Evolutionary conservation across 805 yeast genomes (phyloP).

Genomic region (Yamadazyma kitorensis): DNA sequence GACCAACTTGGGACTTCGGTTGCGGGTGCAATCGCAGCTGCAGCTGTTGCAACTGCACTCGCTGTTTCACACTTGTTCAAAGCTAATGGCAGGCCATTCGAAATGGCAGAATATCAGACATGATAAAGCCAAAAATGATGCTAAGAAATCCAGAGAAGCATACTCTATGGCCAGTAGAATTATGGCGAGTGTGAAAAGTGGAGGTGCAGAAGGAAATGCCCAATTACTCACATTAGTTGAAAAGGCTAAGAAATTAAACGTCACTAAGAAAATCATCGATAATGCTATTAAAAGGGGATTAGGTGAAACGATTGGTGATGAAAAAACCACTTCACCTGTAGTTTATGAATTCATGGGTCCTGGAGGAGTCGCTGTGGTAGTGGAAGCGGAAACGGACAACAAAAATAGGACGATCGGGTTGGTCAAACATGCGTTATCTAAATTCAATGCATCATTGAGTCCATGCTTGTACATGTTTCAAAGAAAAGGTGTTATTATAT

Average conservation of each 20-base stretch:
- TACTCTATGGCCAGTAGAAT: slow-evolving; percentile 72
- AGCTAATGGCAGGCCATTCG: slow-evolving; percentile 81
- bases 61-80: too few species aligned
- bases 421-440: slow-evolving; percentile 72
- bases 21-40: not conserved
- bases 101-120: slow-evolving; percentile 96
- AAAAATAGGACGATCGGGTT: slow-evolving; percentile 76
- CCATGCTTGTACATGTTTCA: slow-evolving; percentile 80
- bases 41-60: not conserved
- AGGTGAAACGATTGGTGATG: slow-evolving; percentile 55
- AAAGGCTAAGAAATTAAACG: slow-evolving; percentile 69
- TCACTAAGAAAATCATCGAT: slow-evolving; percentile 82
- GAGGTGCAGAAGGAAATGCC: slow-evolving; percentile 60
- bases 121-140: slow-evolving; percentile 91
- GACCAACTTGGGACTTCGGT: too few species aligned
- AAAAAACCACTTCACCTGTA: slow-evolving; percentile 44
- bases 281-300: slow-evolving; percentile 83
- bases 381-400: slow-evolving; percentile 88
- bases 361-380: slow-evolving; percentile 81
- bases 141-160: slow-evolving; percentile 64
- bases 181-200: slow-evolving; percentile 71
- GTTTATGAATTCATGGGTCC: slow-evolving; percentile 93
- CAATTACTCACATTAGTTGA: slow-evolving; percentile 75
- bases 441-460: slow-evolving; percentile 65
- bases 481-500: slow-evolving; percentile 67